Evolutionary conservation across 495 filamentous ascomycete species (phyloP), one percentile per base, ranked within the genome.

Genomic region (Lasiosphaeria hispida): DNA sequence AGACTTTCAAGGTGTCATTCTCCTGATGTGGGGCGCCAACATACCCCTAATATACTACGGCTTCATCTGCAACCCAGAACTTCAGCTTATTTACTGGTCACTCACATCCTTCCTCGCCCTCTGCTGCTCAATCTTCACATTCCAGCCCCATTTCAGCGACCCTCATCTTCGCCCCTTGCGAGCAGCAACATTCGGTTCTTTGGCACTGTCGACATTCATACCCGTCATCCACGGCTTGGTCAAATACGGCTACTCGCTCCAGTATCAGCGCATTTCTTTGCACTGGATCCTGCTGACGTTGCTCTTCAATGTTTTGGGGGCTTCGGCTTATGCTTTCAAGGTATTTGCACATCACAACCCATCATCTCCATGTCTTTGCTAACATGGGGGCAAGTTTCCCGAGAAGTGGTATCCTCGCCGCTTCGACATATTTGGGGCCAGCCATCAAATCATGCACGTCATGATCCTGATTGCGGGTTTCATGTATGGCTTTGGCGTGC

Each of bases 401-500:
- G 80, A 84, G 58, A 66, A 65, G 42, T 75, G 71, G 70, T 75
- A 59, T 40, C 76, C 74, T 13, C 59, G 69, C 3, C 63, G 47
- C n/a, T 82, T 80, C 53, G 79, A 83, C 44, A 66, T 83, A 7
- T 61, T 72, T 7, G 78, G 80, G 9, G 73, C 70, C 10, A 82
- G 77, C 38, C 80, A 82, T 58, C 80, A 84, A 65, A 65, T 81
- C 13, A 72, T 83, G 51, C 81, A 84, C 50, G 48, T 82, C 14
- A 64, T 72, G 64, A 77, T 83, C 1, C 47, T 82, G 17, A 47
- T 72, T 10, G 80, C 81, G 0, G 77, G 72, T 0, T 53, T 82
- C 13, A 62, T 68, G 7, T 77, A 79, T 63, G 72, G 73, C 37
- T 49, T 63, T 53, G 80, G 74, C 3, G 67, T 81, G 35, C 39